phyloP scores from a whole-genome alignment of 345 rosid genomes.

The Brassica incana region DNA sequence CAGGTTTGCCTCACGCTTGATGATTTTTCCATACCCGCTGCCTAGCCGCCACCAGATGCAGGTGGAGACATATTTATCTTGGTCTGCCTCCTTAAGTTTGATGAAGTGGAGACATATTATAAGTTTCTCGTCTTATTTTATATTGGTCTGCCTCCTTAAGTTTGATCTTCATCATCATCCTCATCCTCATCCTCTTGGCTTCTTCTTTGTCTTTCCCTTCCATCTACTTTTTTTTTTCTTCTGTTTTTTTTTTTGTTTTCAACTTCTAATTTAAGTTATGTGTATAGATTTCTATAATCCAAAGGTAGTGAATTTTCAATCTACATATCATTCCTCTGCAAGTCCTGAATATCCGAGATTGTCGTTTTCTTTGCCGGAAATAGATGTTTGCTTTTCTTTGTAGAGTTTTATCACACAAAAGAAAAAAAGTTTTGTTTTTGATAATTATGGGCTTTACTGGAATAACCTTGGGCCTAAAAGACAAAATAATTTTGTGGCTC shows the following conservation, averaged over 20 bases:
- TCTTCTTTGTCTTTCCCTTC: slow-evolving; percentile 30
- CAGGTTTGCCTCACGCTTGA: slow-evolving; percentile 46
- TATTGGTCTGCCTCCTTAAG: slow-evolving; percentile 19
- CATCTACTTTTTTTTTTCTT: slow-evolving; percentile 9
- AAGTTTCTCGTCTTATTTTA: neutral
- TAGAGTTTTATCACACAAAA: no score
- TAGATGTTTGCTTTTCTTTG: no score
- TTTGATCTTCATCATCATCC: slow-evolving; percentile 27
- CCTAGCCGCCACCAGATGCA: slow-evolving; percentile 12
- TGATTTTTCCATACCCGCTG: slow-evolving; percentile 23
- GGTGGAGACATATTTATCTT: slow-evolving; percentile 40
- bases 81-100: slow-evolving; percentile 22
- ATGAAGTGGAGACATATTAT: slow-evolving; percentile 36
- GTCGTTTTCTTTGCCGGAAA: no score
- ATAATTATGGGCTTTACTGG: neutral
- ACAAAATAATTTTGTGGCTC: neutral
- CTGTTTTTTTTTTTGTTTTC: neutral
- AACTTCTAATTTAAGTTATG: no score
- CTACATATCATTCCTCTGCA: no score
- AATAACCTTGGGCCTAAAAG: neutral
- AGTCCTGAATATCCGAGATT: no score
- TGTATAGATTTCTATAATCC: no score
- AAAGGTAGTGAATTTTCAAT: no score
- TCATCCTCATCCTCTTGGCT: slow-evolving; percentile 16
- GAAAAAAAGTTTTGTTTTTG: no score